These are phyloP conservation scores for Plasmodium gonderi DNA, from an alignment of 169 alveolate genomes.

Conservation along the genomic window DNA sequence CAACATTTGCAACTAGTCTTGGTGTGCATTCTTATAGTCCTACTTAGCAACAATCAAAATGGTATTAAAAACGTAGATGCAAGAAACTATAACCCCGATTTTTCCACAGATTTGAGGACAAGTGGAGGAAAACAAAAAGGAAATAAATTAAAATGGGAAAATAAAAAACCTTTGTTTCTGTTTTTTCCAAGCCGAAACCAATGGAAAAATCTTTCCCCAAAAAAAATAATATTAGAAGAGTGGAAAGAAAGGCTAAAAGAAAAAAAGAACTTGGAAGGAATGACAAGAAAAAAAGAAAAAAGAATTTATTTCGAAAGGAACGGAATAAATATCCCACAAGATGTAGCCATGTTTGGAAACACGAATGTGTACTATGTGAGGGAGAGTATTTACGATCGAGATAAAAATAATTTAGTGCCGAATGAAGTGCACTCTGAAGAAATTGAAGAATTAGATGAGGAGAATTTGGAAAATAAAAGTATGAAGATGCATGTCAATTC, in stretches of 20 bases:
- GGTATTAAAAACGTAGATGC: background rate
- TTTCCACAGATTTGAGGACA: background rate
- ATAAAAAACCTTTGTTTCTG: background rate
- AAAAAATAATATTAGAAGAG: background rate
- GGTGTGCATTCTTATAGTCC: background rate
- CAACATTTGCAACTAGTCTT: background rate
- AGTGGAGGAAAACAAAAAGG: background rate
- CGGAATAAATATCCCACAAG: conserved; percentile 61
- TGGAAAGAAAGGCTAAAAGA: background rate
- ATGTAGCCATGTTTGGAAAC: conserved; percentile 73
- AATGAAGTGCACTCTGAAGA: conserved; percentile 28
- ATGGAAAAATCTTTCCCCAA: background rate
- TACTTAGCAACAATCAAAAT: background rate
- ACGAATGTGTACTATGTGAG: conserved; percentile 57
- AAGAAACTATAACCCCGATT: background rate
- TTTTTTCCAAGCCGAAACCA: background rate
- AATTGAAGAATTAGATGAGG: conserved; percentile 41
- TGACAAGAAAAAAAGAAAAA: background rate
- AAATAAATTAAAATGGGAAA: background rate
- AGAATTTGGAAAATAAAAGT: background rate
- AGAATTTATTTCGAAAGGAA: conserved; percentile 52
- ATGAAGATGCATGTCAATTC: background rate
- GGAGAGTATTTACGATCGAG: conserved; percentile 45
- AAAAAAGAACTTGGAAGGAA: background rate
- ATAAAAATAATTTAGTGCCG: conserved; percentile 38